Conservation (phyloP, 1,139 yeast genomes). For the Pichia sp. region DNA sequence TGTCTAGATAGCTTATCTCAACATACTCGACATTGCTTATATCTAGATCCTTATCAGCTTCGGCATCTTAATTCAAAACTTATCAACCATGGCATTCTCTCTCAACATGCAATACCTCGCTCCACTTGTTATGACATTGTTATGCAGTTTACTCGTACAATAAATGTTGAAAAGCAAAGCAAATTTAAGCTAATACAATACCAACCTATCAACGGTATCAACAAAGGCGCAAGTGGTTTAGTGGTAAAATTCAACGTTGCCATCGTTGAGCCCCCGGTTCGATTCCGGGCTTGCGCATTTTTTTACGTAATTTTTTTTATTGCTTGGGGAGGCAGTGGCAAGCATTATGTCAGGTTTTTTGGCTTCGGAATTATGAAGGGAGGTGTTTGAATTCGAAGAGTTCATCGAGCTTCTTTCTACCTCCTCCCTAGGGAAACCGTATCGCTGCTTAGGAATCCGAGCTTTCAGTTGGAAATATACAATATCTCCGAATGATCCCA, state of each 20-base stretch:
- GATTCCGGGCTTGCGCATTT: conserved; percentile 18
- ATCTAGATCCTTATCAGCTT: no score
- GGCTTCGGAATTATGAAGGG: background rate
- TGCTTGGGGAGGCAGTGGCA: background rate
- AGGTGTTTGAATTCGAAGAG: no score
- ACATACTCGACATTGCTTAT: no score
- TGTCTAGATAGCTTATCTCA: no score
- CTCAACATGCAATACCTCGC: no score
- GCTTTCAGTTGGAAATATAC: background rate
- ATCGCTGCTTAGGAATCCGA: background rate
- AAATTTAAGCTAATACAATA: background rate
- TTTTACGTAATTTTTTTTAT: background rate
- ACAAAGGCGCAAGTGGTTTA: conserved; percentile 16
- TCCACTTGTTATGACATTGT: no score
- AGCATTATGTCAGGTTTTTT: background rate
- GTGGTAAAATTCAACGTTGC: conserved; percentile 20
- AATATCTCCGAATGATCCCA: background rate
- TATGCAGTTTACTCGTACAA: no score
- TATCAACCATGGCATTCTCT: no score
- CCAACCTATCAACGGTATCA: background rate
- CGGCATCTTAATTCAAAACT: no score
- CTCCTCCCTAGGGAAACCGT: no score
- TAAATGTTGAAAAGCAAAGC: no score
- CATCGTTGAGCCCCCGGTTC: conserved; percentile 20
- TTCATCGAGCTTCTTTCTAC: no score